Base-by-base conservation (phyloP, 495 filamentous ascomycete genomes). In the Aspergillus olivimuriae region DNA sequence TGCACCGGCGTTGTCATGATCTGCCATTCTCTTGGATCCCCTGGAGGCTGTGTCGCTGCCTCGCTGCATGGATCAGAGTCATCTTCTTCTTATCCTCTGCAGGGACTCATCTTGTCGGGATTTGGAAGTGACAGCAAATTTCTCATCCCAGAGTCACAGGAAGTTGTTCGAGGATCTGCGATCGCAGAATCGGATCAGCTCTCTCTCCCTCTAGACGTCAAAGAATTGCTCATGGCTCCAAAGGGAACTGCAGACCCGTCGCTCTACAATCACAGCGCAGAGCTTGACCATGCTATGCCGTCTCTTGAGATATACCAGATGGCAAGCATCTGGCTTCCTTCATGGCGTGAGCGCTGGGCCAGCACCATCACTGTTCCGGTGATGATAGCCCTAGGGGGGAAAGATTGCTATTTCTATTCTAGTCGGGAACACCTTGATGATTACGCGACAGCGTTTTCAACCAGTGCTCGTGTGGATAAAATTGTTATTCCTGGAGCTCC, bases 1-100 rank as follows among this genome's bases (percentile, higher is more conserved):
- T 58, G 57, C 40, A 55, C 45, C 30, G 46, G 42, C 18, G 41
- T 68, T 34, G 56, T 65, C 2, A 47, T 65, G 1, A 50, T 62
- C 2, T 47, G 38, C 19, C 64, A 68, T 48, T 59, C 56, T 33
- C 47, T 65, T 9, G 62, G 56, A 4, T 35, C 37, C 1, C 45
- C 56, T 14, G 44, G 46, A 8, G 55, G 47, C 15, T 52, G 59
- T 34, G 47, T 62, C 2, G 44, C 56, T 2, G 60, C 58, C 17
- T 58, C 55, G 2, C 11, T 46, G 16, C 50, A 62, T 32, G 50
- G 34, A 4, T 36, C 50, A 23, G 47, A 39, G 12, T 28, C 19
- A 4, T 33, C 18, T 8, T 6, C 44, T 1, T 24, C 21, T 17
- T 65, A 61, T 36, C 64, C 62, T 11, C 48, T 65, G 15, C 43